These are phyloP conservation scores for Mortierella claussenii DNA, from an alignment of 192 early-diverging fungal genomes.

Conservation along the genomic window DNA sequence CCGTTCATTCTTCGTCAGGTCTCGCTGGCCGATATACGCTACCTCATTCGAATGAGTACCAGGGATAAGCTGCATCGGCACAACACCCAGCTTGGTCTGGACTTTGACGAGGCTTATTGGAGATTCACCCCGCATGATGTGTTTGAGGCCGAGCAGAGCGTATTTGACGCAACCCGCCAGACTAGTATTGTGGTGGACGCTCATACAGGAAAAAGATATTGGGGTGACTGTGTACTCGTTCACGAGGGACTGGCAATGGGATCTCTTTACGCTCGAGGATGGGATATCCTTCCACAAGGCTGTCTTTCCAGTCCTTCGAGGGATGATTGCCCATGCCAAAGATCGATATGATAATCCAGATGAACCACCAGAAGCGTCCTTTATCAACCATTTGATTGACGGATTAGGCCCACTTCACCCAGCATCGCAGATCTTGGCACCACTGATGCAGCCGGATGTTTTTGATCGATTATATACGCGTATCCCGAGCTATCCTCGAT, in stretches of 20 bases:
- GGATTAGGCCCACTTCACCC: too few species aligned
- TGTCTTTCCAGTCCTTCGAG: too few species aligned
- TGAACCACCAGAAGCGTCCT: too few species aligned
- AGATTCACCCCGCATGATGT: slow-evolving; percentile 13
- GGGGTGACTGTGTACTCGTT: slow-evolving; percentile 17
- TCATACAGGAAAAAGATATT: slow-evolving; percentile 1
- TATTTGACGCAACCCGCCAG: slow-evolving; percentile 16
- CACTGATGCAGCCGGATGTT: too few species aligned
- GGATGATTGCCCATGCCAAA: too few species aligned
- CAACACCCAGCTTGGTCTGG: background rate
- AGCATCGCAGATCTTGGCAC: too few species aligned
- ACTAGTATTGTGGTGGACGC: slow-evolving; percentile 20
- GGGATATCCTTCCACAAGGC: too few species aligned
- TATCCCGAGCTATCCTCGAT: slow-evolving; percentile 19
- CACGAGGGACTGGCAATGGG: too few species aligned
- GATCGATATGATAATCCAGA: too few species aligned
- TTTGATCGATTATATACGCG: slow-evolving; percentile 14
- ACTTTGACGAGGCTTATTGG: slow-evolving; percentile 22
- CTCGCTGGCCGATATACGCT: slow-evolving; percentile 10
- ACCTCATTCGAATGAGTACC: slow-evolving; percentile 4
- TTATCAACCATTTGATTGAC: too few species aligned
- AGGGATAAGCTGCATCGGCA: background rate
- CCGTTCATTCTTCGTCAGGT: slow-evolving; percentile 16
- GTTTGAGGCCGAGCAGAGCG: background rate
- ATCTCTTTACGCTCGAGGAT: too few species aligned